phyloP scores from a whole-genome alignment of 2,329 filamentous ascomycete genomes.

The Curvularia sp. region DNA sequence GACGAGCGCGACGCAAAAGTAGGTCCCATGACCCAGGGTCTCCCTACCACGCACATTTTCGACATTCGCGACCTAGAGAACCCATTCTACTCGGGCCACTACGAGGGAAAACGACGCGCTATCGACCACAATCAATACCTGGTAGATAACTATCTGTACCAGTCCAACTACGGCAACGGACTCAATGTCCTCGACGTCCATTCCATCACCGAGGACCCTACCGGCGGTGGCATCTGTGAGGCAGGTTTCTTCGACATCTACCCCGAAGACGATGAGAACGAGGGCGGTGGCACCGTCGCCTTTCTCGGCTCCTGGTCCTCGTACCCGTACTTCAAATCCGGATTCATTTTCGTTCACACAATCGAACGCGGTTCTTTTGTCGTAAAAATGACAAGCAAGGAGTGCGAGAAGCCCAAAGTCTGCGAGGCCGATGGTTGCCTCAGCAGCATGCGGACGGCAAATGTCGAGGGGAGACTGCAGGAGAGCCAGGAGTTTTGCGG shows the following conservation, averaged over 20 bases:
- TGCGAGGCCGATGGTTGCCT: no score
- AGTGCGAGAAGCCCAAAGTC: no score
- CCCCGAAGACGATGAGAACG: slow-evolving; percentile 50
- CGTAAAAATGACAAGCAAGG: no score
- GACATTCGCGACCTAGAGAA: slow-evolving; percentile 42
- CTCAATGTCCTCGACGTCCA: slow-evolving; percentile 49
- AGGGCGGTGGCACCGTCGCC: slow-evolving; percentile 44
- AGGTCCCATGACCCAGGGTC: no score
- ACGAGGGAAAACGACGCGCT: slow-evolving; percentile 41
- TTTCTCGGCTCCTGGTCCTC: slow-evolving; percentile 52
- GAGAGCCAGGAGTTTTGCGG: no score
- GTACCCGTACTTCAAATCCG: slow-evolving; percentile 33
- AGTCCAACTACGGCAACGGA: slow-evolving; percentile 51
- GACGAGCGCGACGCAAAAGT: no score
- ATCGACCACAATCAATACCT: slow-evolving; percentile 57
- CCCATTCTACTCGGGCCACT: slow-evolving; percentile 49
- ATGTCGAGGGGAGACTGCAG: no score
- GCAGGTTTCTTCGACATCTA: slow-evolving; percentile 52
- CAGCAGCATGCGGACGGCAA: no score
- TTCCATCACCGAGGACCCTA: slow-evolving; percentile 47
- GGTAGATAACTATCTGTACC: slow-evolving; percentile 47
- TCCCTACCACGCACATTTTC: slow-evolving; percentile 38
- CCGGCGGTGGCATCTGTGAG: slow-evolving; percentile 48
- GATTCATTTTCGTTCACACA: no score
- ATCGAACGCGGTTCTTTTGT: no score